phyloP scores from a whole-genome alignment of 495 filamentous ascomycete genomes.

The Tuber melanosporum region DNA sequence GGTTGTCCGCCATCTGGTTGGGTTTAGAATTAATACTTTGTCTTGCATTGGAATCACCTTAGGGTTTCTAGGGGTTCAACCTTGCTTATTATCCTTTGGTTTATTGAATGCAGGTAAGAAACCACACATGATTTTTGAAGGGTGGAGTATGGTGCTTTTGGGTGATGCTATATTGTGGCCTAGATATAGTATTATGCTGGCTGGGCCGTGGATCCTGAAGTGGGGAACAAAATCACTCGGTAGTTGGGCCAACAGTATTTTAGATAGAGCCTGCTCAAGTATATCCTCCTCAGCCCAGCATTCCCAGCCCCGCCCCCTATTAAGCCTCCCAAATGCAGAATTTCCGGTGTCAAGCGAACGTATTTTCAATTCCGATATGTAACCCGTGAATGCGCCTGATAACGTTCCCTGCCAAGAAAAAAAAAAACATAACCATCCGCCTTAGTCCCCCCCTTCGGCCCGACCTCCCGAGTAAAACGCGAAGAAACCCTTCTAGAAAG shows the following conservation, averaged over 20 bases:
- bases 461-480: background rate
- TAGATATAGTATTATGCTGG: background rate
- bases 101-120: background rate
- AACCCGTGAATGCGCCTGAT: conserved; percentile 2
- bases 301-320: background rate
- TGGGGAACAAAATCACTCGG: background rate
- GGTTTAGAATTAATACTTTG: background rate
- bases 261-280: background rate
- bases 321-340: background rate
- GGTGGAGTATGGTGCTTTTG: background rate
- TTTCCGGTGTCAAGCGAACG: background rate
- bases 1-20: background rate
- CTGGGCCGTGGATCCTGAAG: background rate
- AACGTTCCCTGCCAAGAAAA: background rate
- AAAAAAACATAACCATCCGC: background rate
- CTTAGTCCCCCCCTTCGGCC: background rate
- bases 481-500: conserved; percentile 1
- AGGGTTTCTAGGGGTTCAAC: background rate
- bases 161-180: background rate
- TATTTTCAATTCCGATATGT: background rate
- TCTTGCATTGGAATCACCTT: background rate
- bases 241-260: background rate
- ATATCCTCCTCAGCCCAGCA: background rate
- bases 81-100: background rate
- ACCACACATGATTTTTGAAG: background rate